A percentile compares a stretch with the other conserved stretches of the same genome.
Evolutionary conservation across 495 filamentous ascomycete genomes (phyloP).

Genomic region (Penicillium macrosclerotiorum): DNA sequence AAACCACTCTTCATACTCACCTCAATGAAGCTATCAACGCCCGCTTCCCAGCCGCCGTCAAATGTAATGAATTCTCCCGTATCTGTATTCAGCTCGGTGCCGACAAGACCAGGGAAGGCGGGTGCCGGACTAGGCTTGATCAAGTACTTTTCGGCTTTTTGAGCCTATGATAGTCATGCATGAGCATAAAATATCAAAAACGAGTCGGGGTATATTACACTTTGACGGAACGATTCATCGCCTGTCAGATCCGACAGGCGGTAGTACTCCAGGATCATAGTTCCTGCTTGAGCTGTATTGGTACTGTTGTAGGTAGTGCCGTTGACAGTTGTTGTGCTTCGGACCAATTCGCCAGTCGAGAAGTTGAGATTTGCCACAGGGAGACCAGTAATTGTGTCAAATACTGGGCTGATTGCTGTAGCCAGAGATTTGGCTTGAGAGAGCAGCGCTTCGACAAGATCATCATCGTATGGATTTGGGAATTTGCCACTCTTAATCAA

Average conservation of each 20-base stretch:
- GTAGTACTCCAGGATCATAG: slow-evolving; percentile 23
- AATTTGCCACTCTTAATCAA: slow-evolving; percentile 22
- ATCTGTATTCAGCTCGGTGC: slow-evolving; percentile 19
- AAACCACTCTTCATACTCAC: slow-evolving; percentile 1
- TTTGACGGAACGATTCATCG: slow-evolving; percentile 20
- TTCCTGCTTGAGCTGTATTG: slow-evolving; percentile 22
- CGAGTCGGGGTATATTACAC: slow-evolving; percentile 3
- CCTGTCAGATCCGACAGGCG: slow-evolving; percentile 23
- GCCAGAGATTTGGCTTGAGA: slow-evolving; percentile 19
- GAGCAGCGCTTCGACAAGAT: slow-evolving; percentile 17
- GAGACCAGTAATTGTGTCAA: slow-evolving; percentile 19
- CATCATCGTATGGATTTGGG: slow-evolving; percentile 14
- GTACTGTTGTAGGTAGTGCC: slow-evolving; percentile 21
- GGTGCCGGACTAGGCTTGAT: slow-evolving; percentile 18
- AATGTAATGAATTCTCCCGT: slow-evolving; percentile 22
- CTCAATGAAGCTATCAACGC: slow-evolving; percentile 24
- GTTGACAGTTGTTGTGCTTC: slow-evolving; percentile 15
- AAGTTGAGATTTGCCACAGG: slow-evolving; percentile 15
- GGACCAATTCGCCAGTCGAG: slow-evolving; percentile 8
- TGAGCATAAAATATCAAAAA: not conserved
- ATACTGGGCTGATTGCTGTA: slow-evolving; percentile 16
- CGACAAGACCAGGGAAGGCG: slow-evolving; percentile 16
- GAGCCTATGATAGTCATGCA: slow-evolving; percentile 7
- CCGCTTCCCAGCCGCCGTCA: slow-evolving; percentile 22
- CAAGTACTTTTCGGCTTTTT: slow-evolving; percentile 15